These are phyloP conservation scores for Leucosporidium creatinivorum DNA, from an alignment of 768 basidiomycete genomes.

Conservation along the genomic window DNA sequence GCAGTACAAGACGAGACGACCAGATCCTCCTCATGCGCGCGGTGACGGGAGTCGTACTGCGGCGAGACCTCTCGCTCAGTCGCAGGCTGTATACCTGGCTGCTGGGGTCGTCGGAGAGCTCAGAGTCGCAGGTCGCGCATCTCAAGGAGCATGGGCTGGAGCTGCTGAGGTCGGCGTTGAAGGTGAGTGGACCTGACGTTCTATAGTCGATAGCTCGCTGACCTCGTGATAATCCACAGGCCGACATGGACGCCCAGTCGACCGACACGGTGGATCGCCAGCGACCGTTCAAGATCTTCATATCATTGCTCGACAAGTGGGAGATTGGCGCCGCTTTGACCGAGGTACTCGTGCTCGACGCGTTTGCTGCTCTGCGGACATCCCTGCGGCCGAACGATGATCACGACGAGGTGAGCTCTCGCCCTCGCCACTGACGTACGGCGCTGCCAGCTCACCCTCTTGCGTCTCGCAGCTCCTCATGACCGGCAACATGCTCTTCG, in stretches of 20 bases:
- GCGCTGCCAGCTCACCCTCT: not conserved
- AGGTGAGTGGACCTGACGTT: constrained; percentile 40
- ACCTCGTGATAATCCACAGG: constrained; percentile 43
- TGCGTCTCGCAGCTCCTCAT: constrained; percentile 53
- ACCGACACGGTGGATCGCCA: constrained; percentile 60
- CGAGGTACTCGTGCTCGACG: constrained; percentile 67
- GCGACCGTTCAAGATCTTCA: constrained; percentile 89
- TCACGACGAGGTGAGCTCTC: constrained; percentile 43
- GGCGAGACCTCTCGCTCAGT: constrained; percentile 86
- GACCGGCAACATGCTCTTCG: constrained; percentile 81
- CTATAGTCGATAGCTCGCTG: not conserved
- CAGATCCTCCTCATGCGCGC: constrained; percentile 75
- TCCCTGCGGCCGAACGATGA: constrained; percentile 45
- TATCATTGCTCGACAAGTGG: constrained; percentile 93
- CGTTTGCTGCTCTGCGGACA: constrained; percentile 63
- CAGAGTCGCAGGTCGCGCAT: constrained; percentile 63
- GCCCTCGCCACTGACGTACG: constrained; percentile 43
- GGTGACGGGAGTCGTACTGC: constrained; percentile 77
- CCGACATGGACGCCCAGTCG: constrained; percentile 67
- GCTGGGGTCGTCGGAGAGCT: constrained; percentile 70
- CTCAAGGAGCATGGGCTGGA: constrained; percentile 64
- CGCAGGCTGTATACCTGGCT: constrained; percentile 90
- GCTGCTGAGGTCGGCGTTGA: constrained; percentile 61
- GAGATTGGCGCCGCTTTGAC: constrained; percentile 81
- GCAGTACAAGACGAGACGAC: constrained; percentile 57